phyloP scores from a whole-genome alignment of 441 rosid species.

The Populus hybrid region DNA sequence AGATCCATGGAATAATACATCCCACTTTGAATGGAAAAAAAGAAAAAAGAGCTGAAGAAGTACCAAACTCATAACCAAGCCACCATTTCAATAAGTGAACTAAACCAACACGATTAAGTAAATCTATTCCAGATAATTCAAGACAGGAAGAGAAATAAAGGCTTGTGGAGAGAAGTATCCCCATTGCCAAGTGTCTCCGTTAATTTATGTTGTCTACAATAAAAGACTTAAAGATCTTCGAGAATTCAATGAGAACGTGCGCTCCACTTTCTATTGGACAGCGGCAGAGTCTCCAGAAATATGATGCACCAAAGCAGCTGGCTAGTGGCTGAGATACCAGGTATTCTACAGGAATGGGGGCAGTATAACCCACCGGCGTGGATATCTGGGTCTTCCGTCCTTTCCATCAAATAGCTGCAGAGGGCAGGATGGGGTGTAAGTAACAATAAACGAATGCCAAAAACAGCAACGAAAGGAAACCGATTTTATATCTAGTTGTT shows the following conservation, averaged over 20 bases:
- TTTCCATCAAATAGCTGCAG: constrained; percentile 83
- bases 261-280: constrained; percentile 3
- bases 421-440: constrained; percentile 1
- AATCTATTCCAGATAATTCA: constrained; percentile 1
- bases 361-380: constrained; percentile 78
- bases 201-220: constrained; percentile 5
- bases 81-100: background rate
- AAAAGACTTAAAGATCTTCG: background rate
- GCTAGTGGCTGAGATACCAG: background rate
- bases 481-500: background rate
- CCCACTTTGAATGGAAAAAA: background rate
- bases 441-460: background rate
- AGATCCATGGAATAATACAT: background rate
- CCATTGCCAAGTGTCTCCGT: background rate
- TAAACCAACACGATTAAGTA: background rate
- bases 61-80: background rate
- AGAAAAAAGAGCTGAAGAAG: background rate
- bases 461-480: background rate
- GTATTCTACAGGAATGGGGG: constrained; percentile 71
- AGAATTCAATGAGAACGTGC: background rate
- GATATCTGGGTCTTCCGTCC: constrained; percentile 83
- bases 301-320: background rate
- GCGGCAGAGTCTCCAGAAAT: background rate
- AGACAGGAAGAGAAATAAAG: background rate
- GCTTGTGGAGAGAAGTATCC: background rate